phyloP scores from a whole-genome alignment of 148 eudicot genomes.

The Chenopodium berlandieri region DNA sequence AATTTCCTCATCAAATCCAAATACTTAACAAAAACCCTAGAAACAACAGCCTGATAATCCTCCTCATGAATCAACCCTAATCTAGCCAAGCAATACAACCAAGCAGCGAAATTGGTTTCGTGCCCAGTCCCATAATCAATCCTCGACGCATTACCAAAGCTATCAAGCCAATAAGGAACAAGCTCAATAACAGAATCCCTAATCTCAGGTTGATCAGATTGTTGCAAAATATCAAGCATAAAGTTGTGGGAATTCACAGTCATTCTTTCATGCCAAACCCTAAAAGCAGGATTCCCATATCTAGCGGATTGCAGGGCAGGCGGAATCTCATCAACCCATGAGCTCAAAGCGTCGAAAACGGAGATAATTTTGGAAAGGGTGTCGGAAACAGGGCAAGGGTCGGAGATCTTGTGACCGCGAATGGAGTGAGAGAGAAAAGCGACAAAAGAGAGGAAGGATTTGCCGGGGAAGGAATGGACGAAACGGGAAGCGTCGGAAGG shows the following conservation, averaged over 20 bases:
- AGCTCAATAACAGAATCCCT: slow-evolving; percentile 48
- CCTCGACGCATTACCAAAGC: slow-evolving; percentile 71
- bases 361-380: slow-evolving; percentile 30
- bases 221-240: slow-evolving; percentile 39
- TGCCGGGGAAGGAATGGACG: slow-evolving; percentile 41
- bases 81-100: slow-evolving; percentile 77
- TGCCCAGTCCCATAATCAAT: slow-evolving; percentile 95
- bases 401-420: slow-evolving; percentile 58
- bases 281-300: slow-evolving; percentile 63
- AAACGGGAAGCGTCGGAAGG: slow-evolving; percentile 52
- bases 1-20: slow-evolving; percentile 82
- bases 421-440: slow-evolving; percentile 65
- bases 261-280: slow-evolving; percentile 64
- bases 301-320: slow-evolving; percentile 52
- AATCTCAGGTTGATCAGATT: slow-evolving; percentile 22
- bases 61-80: slow-evolving; percentile 66
- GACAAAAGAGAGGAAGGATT: slow-evolving; percentile 71
- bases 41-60: slow-evolving; percentile 78
- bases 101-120: slow-evolving; percentile 88
- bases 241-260: slow-evolving; percentile 36
- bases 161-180: slow-evolving; percentile 65
- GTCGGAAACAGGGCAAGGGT: slow-evolving; percentile 49
- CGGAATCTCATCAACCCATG: slow-evolving; percentile 58
- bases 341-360: slow-evolving; percentile 36
- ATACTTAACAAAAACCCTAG: slow-evolving; percentile 75